Evolutionary conservation across 805 yeast genomes (phyloP).

Genomic region (Lipomyces kockii): DNA sequence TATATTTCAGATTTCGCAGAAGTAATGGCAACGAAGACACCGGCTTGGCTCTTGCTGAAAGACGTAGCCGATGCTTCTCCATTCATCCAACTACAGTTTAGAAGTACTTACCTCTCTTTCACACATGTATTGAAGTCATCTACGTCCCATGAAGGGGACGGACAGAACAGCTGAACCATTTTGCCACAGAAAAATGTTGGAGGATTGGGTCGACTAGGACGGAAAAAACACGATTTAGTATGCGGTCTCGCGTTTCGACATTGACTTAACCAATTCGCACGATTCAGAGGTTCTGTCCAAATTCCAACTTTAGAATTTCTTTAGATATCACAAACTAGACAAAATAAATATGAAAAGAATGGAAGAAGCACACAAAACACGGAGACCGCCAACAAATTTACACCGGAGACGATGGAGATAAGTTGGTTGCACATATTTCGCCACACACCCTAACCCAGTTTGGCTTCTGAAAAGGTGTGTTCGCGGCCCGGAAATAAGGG

Average conservation of each 20-base stretch:
- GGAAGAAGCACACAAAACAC: not conserved
- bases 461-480: not conserved
- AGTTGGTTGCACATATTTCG: not conserved
- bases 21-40: slow-evolving; percentile 33
- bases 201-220: not conserved
- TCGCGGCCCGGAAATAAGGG: not conserved
- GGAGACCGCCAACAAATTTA: not conserved
- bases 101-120: slow-evolving; percentile 48
- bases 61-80: not conserved
- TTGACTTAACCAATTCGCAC: not conserved
- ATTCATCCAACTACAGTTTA: not conserved
- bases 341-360: not conserved
- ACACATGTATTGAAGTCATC: slow-evolving; percentile 66
- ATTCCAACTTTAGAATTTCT: not conserved
- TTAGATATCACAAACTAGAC: not conserved
- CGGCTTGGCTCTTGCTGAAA: not conserved
- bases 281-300: not conserved
- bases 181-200: not conserved
- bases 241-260: not conserved
- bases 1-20: slow-evolving; percentile 44
- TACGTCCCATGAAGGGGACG: slow-evolving; percentile 54
- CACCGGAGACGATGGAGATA: slow-evolving; percentile 2
- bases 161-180: slow-evolving; percentile 22
- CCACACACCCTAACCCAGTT: not conserved
- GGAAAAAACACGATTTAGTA: not conserved